Conservation (phyloP, 345 rosid species). For the Abelmoschus esculentus region DNA sequence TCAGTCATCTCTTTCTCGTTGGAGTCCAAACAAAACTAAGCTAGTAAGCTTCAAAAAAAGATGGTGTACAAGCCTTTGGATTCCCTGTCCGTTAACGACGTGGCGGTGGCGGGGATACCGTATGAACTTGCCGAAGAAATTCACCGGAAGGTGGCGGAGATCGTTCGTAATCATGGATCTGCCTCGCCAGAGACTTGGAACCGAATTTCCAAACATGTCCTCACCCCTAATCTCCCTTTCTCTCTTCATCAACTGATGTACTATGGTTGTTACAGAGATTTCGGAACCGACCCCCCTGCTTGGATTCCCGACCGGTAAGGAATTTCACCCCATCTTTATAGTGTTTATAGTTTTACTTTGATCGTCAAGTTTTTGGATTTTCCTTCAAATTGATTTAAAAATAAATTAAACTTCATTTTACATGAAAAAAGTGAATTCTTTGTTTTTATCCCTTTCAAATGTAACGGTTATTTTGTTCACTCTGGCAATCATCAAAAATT, state of each 20-base stretch:
- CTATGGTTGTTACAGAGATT: conserved; percentile 72
- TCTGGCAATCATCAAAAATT: neutral
- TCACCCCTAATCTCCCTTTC: conserved; percentile 71
- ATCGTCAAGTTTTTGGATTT: neutral
- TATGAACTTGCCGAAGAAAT: conserved; percentile 30
- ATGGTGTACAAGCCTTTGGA: conserved; percentile 49
- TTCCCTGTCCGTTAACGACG: conserved; percentile 40
- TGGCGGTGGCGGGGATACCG: conserved; percentile 57
- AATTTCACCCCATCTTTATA: neutral
- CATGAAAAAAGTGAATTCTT: neutral
- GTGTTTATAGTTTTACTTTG: neutral
- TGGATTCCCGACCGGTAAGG: conserved; percentile 83
- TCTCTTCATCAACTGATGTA: conserved; percentile 79
- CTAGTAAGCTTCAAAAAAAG: conserved; percentile 16
- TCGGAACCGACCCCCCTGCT: conserved; percentile 83
- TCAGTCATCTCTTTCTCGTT: neutral
- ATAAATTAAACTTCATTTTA: too few species aligned
- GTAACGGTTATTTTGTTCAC: neutral
- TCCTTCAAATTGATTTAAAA: neutral
- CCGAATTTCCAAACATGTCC: conserved; percentile 42
- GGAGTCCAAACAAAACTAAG: neutral
- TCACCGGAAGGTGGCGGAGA: conserved; percentile 30
- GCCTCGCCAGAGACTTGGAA: conserved; percentile 51
- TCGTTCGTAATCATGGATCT: conserved; percentile 30
- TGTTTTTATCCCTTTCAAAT: neutral